Evolutionary conservation across 2,329 filamentous ascomycete genomes (phyloP).

Genomic region (Botrytis elliptica): DNA sequence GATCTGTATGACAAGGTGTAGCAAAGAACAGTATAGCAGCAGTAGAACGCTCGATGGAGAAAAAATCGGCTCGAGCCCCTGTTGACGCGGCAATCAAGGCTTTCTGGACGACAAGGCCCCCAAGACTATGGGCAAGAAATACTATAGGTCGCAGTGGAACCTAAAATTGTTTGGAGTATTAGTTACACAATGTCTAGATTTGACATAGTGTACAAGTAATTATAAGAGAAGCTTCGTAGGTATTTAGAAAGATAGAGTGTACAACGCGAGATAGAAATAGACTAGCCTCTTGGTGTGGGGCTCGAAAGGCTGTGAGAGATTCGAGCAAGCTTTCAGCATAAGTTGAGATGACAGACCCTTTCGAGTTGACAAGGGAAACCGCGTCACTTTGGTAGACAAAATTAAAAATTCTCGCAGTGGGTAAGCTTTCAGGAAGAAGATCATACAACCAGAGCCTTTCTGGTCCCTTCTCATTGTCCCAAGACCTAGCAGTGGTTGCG

Average conservation of each 20-base stretch:
- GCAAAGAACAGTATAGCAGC: too few relatives aligned
- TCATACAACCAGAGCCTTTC: background rate
- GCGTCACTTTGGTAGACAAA: background rate
- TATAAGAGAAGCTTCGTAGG: too few relatives aligned
- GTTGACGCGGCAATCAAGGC: too few relatives aligned
- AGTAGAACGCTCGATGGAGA: too few relatives aligned
- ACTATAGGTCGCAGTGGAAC: too few relatives aligned
- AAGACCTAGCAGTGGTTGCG: background rate
- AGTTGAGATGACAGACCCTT: background rate
- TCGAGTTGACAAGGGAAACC: background rate
- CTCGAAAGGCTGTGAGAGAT: background rate
- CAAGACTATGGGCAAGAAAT: too few relatives aligned
- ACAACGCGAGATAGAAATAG: background rate
- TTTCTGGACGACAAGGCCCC: too few relatives aligned
- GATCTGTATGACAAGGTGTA: too few relatives aligned
- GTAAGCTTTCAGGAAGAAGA: background rate
- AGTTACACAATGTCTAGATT: too few relatives aligned
- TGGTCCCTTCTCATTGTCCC: background rate
- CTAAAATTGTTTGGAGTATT: too few relatives aligned
- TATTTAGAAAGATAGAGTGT: background rate
- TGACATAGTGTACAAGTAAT: too few relatives aligned
- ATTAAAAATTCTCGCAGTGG: background rate
- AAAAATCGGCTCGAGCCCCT: too few relatives aligned
- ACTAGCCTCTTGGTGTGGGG: background rate
- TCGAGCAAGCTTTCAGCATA: background rate